A percentile compares a stretch with the other conserved stretches of the same genome.
Conservation (phyloP, 306 rosid species). For the Ceratonia siliqua region DNA sequence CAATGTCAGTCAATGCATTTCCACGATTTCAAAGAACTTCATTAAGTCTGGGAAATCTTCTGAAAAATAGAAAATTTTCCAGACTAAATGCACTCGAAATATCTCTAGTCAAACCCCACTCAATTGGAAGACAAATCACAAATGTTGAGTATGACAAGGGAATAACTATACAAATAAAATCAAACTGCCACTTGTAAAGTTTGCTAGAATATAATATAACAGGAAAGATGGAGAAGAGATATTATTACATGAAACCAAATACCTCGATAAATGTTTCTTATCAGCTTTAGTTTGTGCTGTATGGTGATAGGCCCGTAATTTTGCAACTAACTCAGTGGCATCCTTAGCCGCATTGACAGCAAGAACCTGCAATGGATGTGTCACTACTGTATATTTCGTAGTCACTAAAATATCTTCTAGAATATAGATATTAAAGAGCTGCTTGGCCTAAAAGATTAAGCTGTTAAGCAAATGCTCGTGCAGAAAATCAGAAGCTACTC, state of each 20-base stretch:
- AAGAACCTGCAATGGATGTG: conserved; percentile 66
- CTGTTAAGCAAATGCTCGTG: background rate
- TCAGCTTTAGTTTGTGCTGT: conserved; percentile 88
- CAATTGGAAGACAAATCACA: conserved; percentile 7
- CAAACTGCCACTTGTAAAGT: background rate
- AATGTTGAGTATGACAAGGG: background rate
- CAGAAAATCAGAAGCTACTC: conserved; percentile 1
- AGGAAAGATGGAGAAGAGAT: background rate
- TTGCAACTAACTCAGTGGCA: no score
- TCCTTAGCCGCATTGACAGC: conserved; percentile 99
- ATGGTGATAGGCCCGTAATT: conserved; percentile 87
- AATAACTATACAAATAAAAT: background rate
- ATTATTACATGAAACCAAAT: conserved; percentile 22
- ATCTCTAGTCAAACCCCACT: no score
- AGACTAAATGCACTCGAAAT: no score
- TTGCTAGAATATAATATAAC: background rate
- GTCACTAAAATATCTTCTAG: background rate
- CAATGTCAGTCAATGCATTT: no score
- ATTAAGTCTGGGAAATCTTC: no score
- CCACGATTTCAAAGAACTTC: no score
- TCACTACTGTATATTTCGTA: conserved; percentile 5
- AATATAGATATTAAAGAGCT: background rate
- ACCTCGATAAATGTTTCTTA: conserved; percentile 88
- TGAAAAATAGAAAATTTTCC: no score
- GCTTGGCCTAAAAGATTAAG: background rate